These are phyloP conservation scores for Camillea tinctor DNA, from an alignment of 2,329 filamentous ascomycete genomes.

Conservation along the genomic window DNA sequence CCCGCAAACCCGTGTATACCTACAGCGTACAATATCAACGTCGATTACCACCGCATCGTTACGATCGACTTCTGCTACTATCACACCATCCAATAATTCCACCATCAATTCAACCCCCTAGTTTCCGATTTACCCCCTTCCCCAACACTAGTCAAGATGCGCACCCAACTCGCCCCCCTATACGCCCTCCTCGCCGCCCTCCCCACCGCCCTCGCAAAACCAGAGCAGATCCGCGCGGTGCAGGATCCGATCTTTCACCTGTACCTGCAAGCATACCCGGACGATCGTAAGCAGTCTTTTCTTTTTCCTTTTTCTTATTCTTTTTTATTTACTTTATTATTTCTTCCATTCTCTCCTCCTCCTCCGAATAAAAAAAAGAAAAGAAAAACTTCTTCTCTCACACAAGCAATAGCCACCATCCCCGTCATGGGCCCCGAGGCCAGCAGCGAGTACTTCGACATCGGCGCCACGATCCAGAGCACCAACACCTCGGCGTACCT, in stretches of 20 bases:
- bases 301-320: neutral
- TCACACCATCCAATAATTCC: too few relatives aligned
- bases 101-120: too few relatives aligned
- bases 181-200: slow-evolving; percentile 11
- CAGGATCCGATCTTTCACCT: slow-evolving; percentile 50
- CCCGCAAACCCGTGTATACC: too few relatives aligned
- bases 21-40: too few relatives aligned
- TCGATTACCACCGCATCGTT: too few relatives aligned
- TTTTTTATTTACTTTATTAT: too few relatives aligned
- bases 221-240: slow-evolving; percentile 50
- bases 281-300: slow-evolving; percentile 34
- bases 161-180: slow-evolving; percentile 5
- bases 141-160: slow-evolving; percentile 14
- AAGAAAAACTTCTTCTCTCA: neutral
- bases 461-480: slow-evolving; percentile 48
- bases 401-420: slow-evolving; percentile 33
- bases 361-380: neutral
- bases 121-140: too few relatives aligned
- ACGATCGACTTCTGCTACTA: too few relatives aligned
- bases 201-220: slow-evolving; percentile 34
- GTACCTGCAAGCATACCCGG: slow-evolving; percentile 48
- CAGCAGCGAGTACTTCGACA: slow-evolving; percentile 48
- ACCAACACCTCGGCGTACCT: slow-evolving; percentile 47
- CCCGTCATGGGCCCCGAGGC: slow-evolving; percentile 52
- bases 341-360: slow-evolving; percentile 1